Evolutionary conservation across 768 basidiomycete genomes (phyloP).

Genomic region (Thelephora ganbajun): DNA sequence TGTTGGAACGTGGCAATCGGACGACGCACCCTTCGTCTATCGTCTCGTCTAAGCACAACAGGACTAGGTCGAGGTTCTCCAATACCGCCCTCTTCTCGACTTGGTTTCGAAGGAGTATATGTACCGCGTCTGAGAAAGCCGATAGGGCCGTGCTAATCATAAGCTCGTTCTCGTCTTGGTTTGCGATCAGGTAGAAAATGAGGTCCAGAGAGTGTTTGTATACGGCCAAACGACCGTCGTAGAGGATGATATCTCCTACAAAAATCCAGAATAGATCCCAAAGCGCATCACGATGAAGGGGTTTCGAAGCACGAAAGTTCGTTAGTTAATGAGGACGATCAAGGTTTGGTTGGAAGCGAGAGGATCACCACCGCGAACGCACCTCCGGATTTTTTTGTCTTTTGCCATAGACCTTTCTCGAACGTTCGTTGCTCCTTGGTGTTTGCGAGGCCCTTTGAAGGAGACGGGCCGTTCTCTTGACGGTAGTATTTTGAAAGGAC

Average conservation of each 20-base stretch:
- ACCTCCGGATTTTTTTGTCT: constrained; percentile 93
- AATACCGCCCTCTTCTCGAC: constrained; percentile 90
- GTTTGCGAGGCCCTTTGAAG: constrained; percentile 39
- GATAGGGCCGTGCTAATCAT: constrained; percentile 84
- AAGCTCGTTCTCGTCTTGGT: constrained; percentile 83
- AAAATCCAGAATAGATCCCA: neutral
- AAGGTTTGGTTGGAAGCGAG: too few species aligned
- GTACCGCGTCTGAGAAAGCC: constrained; percentile 77
- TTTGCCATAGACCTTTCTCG: constrained; percentile 89
- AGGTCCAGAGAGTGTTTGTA: constrained; percentile 96
- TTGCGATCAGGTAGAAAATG: constrained; percentile 85
- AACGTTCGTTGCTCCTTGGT: constrained; percentile 91
- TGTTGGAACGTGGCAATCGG: neutral
- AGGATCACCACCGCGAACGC: constrained; percentile 12
- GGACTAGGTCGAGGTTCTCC: constrained; percentile 86
- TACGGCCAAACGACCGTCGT: constrained; percentile 79
- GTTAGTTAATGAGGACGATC: constrained; percentile 1
- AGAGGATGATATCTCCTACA: constrained; percentile 86
- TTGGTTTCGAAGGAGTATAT: constrained; percentile 77
- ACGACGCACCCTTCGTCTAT: constrained; percentile 87
- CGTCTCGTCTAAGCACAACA: constrained; percentile 91
- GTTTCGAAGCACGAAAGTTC: neutral
- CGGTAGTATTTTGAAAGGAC: constrained; percentile 92
- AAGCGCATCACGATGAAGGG: neutral
- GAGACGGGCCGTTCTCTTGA: constrained; percentile 37